These are phyloP conservation scores for Angophora floribunda DNA, from an alignment of 345 rosid genomes.

Conservation along the genomic window DNA sequence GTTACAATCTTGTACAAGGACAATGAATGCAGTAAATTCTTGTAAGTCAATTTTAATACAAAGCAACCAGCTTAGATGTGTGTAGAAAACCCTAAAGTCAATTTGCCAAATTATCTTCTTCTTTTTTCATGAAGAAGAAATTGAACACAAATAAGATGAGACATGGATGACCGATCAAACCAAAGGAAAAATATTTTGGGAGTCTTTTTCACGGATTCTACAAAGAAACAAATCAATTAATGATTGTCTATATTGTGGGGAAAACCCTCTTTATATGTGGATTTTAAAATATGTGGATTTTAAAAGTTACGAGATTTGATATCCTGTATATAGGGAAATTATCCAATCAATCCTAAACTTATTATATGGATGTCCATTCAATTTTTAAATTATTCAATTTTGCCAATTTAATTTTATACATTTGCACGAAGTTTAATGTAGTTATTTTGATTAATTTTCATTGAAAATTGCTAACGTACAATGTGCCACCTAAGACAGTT, in stretches of 20 bases:
- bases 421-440: neutral
- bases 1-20: neutral
- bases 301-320: neutral
- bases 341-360: neutral
- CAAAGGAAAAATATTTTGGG: neutral
- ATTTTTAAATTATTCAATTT: neutral
- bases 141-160: neutral
- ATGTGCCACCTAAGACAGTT: neutral
- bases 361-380: neutral
- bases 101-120: neutral
- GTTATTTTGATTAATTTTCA: fast-evolving
- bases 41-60: neutral
- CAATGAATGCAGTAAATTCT: neutral
- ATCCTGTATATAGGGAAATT: neutral
- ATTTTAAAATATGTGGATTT: neutral
- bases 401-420: neutral
- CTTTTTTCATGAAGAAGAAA: neutral
- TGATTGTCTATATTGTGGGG: neutral
- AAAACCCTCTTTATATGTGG: neutral
- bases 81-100: neutral
- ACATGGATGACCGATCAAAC: neutral
- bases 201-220: neutral
- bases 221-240: neutral
- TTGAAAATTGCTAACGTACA: neutral
- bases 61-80: neutral